Evolutionary conservation across 257 asterid species (phyloP).

Genomic region (Nicotiana noctiflora): DNA sequence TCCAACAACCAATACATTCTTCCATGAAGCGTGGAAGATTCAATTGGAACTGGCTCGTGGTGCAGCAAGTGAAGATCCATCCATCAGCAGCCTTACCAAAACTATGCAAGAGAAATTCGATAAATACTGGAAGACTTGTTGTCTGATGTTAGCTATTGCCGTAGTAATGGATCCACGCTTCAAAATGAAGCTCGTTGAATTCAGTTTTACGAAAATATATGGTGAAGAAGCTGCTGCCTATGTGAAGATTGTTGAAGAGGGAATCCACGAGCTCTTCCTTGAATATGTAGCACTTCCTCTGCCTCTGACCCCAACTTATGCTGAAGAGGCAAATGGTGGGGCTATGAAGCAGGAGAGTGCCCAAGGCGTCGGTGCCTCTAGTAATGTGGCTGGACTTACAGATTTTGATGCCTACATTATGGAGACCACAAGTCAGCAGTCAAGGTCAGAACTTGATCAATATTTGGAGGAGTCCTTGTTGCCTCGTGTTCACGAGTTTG

Average conservation of each 20-base stretch:
- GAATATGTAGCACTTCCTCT: slow-evolving; percentile 69
- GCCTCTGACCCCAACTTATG: slow-evolving; percentile 44
- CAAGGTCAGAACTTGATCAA: slow-evolving; percentile 80
- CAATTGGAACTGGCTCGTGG: slow-evolving; percentile 79
- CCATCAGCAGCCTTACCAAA: slow-evolving; percentile 47
- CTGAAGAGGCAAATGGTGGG: slow-evolving; percentile 52
- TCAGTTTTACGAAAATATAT: slow-evolving; percentile 74
- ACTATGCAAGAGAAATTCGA: slow-evolving; percentile 77
- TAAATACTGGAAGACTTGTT: slow-evolving; percentile 73
- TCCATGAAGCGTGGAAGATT: slow-evolving; percentile 97
- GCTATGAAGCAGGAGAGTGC: slow-evolving; percentile 31
- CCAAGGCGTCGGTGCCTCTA: slow-evolving; percentile 38
- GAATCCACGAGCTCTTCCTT: slow-evolving; percentile 77
- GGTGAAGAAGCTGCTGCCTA: slow-evolving; percentile 57
- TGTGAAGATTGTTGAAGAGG: slow-evolving; percentile 65
- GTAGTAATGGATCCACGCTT: slow-evolving; percentile 97
- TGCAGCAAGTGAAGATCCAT: slow-evolving; percentile 55
- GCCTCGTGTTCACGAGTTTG: slow-evolving; percentile 86
- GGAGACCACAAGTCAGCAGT: slow-evolving; percentile 69
- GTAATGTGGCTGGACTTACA: slow-evolving; percentile 49
- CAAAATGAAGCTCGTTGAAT: slow-evolving; percentile 90
- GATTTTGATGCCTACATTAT: slow-evolving; percentile 79
- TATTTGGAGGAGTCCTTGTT: slow-evolving; percentile 85
- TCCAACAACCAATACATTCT: slow-evolving; percentile 71
- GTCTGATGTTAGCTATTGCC: slow-evolving; percentile 73